Base-by-base conservation (phyloP, 225 moss, liverwort and hornwort species). In the Physcomitrellopsis africana region DNA sequence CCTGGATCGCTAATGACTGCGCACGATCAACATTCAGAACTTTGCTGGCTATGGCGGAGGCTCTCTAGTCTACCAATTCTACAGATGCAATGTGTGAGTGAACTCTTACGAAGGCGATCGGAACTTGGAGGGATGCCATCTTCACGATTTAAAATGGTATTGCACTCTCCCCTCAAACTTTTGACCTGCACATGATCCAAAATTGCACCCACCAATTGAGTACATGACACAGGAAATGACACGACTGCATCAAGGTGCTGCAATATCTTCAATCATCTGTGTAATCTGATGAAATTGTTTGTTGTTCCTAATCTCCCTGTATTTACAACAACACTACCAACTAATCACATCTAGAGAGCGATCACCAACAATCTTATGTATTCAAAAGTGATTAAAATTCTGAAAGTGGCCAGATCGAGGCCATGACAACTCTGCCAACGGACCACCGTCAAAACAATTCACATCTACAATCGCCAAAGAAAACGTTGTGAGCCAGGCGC, bases 91-190 rank as follows among this genome's bases (percentile, higher is more conserved):
- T 14, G 63, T 16, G 10, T 22, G 45, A 46, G 32, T 41, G 22
- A 22, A 42, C 5, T 10, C 73, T 63, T 62, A 63, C 73, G 41
- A 63, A 73, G 51, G 41, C 8, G 51, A 20, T 51, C 7, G 63
- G 51, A 63, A 51, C 37, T 63, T 63, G 61, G 51, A 73, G 73
- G 10, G 19, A 51, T 51, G 73, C 62, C 73, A 73, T 73, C 37
- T 51, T 27, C 47, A 16, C 16, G 58, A 44, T n/a, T 17, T 6
- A 46, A 27, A 22, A 7, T 51, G 13, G 51, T 1, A 3, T 5
- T 51, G 1, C 9, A 4, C 51, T 51, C 14, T 51, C 4, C 17
- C 3, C 17, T 3, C 3, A 17, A 51, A 23, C 17, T 1, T 72
- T 10, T 16, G 59, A 59, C 47, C 47, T 71, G 47, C 71, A 72